Base-by-base conservation (phyloP, 2,329 filamentous ascomycete genomes). In the Aspergillus chevalieri region DNA sequence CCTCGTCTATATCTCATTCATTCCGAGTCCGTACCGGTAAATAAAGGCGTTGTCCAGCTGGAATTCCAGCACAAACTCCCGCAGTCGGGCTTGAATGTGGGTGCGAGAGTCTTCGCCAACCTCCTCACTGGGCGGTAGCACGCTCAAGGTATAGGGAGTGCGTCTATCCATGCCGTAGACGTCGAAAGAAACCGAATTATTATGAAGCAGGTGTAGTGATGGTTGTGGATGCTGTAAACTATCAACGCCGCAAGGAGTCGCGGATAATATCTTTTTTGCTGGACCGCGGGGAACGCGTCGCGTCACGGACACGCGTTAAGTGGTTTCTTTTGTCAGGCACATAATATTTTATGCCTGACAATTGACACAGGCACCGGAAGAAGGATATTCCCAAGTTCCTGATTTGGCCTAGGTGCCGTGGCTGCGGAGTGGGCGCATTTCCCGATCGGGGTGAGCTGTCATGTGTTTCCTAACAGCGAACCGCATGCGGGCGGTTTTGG, bases 31-130 rank as follows among this genome's bases (percentile, higher is more conserved):
- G 56, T 69, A 92, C 90, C 90, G 83, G 80, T 97, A 98, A 63
- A 96, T 84, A 72, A 95, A 97, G 64, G 85, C 82, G 71, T 95
- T 95, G 71, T 96, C 92, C 39, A 97, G 82, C 65, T 92, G 84
- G 67, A 96, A 98, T 59, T 92, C 88, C 50, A 97, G 82, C 57
- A 98, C 85, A 69, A 98, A 98, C 53, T 89, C 85, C 64, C 93
- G 84, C 52, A 98, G 81, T 65, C 89, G 84, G 51, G 82, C 80
- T 67, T 93, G 89, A 45, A 91, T 77, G 64, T 89, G 82, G 22
- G 82, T 77, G 51, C 85, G 80, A 50, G 81, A 85, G 64, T 91
- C 86, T 57, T 85, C 81, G 52, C 76, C 79, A 38, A 83, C 80
- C 60, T 83, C 81, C 54, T 79, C 79, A 57, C 79, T 82, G 50